phyloP scores from a whole-genome alignment of 164 flowering plant genomes.

The Umbellularia californica region DNA sequence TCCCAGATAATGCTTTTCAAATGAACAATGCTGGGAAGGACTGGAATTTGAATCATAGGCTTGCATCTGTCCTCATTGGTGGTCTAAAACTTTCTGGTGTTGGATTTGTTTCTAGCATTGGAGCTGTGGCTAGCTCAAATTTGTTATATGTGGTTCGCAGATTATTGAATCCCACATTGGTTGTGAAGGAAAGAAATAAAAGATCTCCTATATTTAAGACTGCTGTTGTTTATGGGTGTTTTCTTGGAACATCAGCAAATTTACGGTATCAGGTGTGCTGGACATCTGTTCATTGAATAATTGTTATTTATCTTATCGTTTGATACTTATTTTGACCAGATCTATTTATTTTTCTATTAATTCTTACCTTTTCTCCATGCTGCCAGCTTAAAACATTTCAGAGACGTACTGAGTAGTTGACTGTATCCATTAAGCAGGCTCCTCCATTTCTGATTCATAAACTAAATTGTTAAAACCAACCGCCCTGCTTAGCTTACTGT shows the following conservation, averaged over 20 bases:
- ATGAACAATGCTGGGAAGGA: constrained; percentile 71
- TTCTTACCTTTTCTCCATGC: neutral
- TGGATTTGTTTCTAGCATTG: constrained; percentile 85
- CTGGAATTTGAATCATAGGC: constrained; percentile 73
- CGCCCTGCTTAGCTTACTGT: neutral
- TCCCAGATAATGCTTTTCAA: constrained; percentile 99
- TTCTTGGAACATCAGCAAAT: constrained; percentile 93
- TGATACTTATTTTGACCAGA: neutral
- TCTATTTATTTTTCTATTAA: neutral
- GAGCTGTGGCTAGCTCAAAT: constrained; percentile 84
- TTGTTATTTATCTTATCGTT: neutral
- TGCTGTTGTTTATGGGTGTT: constrained; percentile 68
- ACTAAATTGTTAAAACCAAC: neutral
- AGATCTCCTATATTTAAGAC: constrained; percentile 82
- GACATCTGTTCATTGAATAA: neutral
- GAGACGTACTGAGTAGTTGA: neutral
- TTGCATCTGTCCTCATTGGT: constrained; percentile 80
- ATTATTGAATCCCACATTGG: constrained; percentile 48
- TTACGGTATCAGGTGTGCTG: constrained; percentile 80
- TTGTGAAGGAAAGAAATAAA: constrained; percentile 32
- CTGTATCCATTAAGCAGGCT: neutral
- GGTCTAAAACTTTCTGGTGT: constrained; percentile 84
- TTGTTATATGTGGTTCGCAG: constrained; percentile 43
- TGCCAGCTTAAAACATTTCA: neutral
- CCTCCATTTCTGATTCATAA: neutral